phyloP scores from a whole-genome alignment of 768 basidiomycete genomes.

The Lyophyllum semitale region DNA sequence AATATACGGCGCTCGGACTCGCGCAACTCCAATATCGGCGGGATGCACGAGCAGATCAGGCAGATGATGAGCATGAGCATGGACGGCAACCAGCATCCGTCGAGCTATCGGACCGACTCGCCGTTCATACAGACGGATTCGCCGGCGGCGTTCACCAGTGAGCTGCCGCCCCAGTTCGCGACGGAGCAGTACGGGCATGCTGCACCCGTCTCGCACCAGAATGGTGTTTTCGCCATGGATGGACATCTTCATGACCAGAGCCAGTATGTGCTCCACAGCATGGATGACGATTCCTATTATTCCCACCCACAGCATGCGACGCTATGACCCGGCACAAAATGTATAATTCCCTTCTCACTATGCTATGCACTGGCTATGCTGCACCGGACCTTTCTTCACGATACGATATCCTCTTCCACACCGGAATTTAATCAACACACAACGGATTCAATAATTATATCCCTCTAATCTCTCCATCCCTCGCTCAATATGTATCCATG shows the following conservation, averaged over 20 bases:
- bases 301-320: conserved; percentile 16
- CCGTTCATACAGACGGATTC: conserved; percentile 42
- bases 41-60: conserved; percentile 46
- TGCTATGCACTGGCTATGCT: neutral
- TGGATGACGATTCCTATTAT: conserved; percentile 18
- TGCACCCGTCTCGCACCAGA: neutral
- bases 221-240: conserved; percentile 12
- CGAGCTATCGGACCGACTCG: conserved; percentile 41
- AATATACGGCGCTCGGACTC: conserved; percentile 36
- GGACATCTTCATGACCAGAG: conserved; percentile 14
- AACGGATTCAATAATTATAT: neutral
- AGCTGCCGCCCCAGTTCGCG: conserved; percentile 30
- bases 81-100: conserved; percentile 21
- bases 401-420: neutral
- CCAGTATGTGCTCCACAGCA: conserved; percentile 16
- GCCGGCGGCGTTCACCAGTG: conserved; percentile 37
- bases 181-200: conserved; percentile 19
- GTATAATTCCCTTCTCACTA: neutral
- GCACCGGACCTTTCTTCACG: neutral
- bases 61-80: conserved; percentile 41
- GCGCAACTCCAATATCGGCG: conserved; percentile 39
- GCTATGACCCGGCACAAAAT: conserved; percentile 4
- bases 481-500: neutral
- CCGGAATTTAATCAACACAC: neutral
- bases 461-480: neutral